Base-by-base conservation (phyloP, 2,329 filamentous ascomycete species). In the Clarireedia monteithiana region DNA sequence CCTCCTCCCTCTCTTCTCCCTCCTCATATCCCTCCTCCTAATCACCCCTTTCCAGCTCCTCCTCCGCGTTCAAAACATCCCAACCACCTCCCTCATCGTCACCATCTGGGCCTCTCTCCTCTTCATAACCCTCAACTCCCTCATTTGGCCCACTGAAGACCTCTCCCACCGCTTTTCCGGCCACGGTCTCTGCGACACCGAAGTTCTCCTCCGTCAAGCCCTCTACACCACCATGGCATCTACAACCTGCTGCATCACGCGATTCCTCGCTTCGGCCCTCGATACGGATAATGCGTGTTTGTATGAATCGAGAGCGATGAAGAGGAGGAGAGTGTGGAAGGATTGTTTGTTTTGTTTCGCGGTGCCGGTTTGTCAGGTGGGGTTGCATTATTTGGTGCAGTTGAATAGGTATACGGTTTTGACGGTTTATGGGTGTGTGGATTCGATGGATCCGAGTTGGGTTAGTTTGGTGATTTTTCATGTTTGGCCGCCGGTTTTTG, bases 91-190 rank as follows among this genome's bases (percentile, higher is more conserved):
- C 30, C 72, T 87, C 38, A 76, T 84, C 49, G 65, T 74, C 50
- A 85, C 80, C 75, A 70, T 80, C 53, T 69, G 78, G 24, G 56
- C 83, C n/a, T 67, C 77, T 57, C 85, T 85, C 63, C 55, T 83
- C 53, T 75, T 79, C 66, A 79, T 75, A 60, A 74, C 83, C 59
- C 68, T 82, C 72, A 88, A 88, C 64, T 74, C 83, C 1, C 67
- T 85, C 50, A 76, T 87, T 58, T 89, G 85, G 85, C 76, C 78
- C 0, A 78, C 74, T 6, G 80, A 85, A 60, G 72, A 85, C 60
- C 63, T 78, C 12, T 39, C 64, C 0, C 67, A 70, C 5, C 88
- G 78, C 77, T 88, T 77, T 76, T 53, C 55, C 2, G 85, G 85
- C 4, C 64, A 67, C 5, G 77, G 76, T 2, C 77, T 85, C 57